Conservation (phyloP, 2,329 filamentous ascomycete genomes). For the Bipolaris bicolor region DNA sequence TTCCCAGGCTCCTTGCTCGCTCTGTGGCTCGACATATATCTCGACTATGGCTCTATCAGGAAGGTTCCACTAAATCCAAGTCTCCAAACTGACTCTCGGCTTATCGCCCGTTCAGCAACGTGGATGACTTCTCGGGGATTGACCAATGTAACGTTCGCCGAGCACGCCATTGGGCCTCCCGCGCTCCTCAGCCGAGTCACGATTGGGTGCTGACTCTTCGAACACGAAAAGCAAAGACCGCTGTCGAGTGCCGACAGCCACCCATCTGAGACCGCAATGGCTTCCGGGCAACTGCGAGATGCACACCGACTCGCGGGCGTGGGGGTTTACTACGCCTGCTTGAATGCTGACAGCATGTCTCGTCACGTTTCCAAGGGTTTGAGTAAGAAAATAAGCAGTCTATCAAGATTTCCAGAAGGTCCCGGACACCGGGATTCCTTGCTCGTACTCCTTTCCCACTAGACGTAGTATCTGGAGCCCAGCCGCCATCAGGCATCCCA, state of each 20-base stretch:
- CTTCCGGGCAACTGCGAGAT: neutral
- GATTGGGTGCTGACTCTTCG: slow-evolving; percentile 7
- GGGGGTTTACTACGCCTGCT: slow-evolving; percentile 5
- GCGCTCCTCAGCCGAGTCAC: neutral
- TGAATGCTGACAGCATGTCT: slow-evolving; percentile 3
- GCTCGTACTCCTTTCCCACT: neutral
- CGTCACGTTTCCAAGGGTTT: neutral
- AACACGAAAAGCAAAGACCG: slow-evolving; percentile 3
- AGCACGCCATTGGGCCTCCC: slow-evolving; percentile 7
- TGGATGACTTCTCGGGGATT: slow-evolving; percentile 19
- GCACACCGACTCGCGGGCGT: slow-evolving; percentile 3
- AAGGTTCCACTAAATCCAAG: neutral
- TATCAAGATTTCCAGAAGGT: slow-evolving; percentile 3
- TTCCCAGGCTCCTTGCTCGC: neutral
- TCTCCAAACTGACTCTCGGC: slow-evolving; percentile 3
- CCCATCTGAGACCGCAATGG: neutral
- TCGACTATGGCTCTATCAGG: slow-evolving; percentile 2
- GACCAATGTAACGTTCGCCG: slow-evolving; percentile 11
- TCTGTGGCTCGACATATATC: neutral
- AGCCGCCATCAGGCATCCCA: slow-evolving; percentile 4
- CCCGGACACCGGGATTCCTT: neutral
- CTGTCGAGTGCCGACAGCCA: slow-evolving; percentile 5
- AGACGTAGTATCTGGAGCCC: neutral
- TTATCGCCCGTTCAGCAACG: slow-evolving; percentile 16
- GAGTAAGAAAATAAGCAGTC: slow-evolving; percentile 6